These are phyloP conservation scores for Apodospora peruviana DNA, from an alignment of 495 filamentous ascomycete genomes.

Conservation along the genomic window DNA sequence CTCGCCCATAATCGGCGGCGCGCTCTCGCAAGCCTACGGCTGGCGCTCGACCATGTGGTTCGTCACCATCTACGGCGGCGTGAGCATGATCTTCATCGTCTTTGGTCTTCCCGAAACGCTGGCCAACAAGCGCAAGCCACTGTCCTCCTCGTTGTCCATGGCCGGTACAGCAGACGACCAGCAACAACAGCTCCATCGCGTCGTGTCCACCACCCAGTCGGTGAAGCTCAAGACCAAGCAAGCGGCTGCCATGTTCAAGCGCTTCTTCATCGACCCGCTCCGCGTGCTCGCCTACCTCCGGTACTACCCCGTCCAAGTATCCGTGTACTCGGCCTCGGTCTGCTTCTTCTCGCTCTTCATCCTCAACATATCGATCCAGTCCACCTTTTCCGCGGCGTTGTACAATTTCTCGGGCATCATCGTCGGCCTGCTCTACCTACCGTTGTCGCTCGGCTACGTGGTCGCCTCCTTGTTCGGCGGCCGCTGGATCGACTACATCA, in stretches of 20 bases:
- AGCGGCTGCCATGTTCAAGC: slow-evolving; percentile 51
- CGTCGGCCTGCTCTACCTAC: slow-evolving; percentile 77
- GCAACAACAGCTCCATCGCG: slow-evolving; percentile 31
- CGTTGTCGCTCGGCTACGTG: slow-evolving; percentile 74
- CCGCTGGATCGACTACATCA: slow-evolving; percentile 83
- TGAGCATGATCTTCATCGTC: slow-evolving; percentile 55
- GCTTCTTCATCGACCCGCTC: slow-evolving; percentile 73
- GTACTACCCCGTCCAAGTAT: slow-evolving; percentile 73
- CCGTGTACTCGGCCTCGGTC: slow-evolving; percentile 76
- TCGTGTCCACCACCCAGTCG: slow-evolving; percentile 59
- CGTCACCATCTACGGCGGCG: slow-evolving; percentile 66
- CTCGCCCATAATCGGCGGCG: slow-evolving; percentile 83
- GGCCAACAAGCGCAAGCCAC: slow-evolving; percentile 10
- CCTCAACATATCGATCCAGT: slow-evolving; percentile 79
- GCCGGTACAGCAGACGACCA: not conserved
- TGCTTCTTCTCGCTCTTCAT: slow-evolving; percentile 80
- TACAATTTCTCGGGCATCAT: slow-evolving; percentile 72
- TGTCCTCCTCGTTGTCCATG: not conserved
- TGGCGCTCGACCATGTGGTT: slow-evolving; percentile 93
- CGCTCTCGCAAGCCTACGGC: slow-evolving; percentile 60
- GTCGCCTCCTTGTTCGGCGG: slow-evolving; percentile 69
- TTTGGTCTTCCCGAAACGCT: slow-evolving; percentile 71
- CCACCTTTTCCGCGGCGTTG: slow-evolving; percentile 64
- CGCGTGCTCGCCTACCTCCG: slow-evolving; percentile 71
- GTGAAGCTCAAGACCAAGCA: slow-evolving; percentile 49